Conservation (phyloP, 1,284 basidiomycete genomes). For the Xanthoconium separans region DNA sequence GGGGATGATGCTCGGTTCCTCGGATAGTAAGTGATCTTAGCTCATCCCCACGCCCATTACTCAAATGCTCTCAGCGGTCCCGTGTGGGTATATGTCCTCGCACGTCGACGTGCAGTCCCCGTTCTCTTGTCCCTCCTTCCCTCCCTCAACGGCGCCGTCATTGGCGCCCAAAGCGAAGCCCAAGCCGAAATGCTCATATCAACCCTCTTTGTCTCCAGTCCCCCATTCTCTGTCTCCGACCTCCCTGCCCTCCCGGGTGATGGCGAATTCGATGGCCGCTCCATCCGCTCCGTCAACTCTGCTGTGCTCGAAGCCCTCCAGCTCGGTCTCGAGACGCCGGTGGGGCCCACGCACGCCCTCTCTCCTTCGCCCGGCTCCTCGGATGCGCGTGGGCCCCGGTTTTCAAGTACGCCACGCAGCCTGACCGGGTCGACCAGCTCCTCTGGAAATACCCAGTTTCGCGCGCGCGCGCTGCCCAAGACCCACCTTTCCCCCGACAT, state of each 20-base stretch:
- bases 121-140: constrained; percentile 74
- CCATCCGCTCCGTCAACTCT: constrained; percentile 47
- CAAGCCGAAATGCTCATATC: constrained; percentile 74
- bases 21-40: constrained; percentile 58
- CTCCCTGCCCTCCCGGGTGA: constrained; percentile 49
- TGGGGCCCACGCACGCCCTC: constrained; percentile 42
- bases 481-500: constrained; percentile 65
- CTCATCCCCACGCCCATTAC: constrained; percentile 1
- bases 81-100: constrained; percentile 84
- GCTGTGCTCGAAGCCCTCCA: constrained; percentile 47
- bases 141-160: constrained; percentile 67
- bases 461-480: constrained; percentile 68
- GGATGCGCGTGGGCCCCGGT: constrained; percentile 22
- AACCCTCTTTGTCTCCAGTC: constrained; percentile 73
- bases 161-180: constrained; percentile 63
- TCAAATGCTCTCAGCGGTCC: constrained; percentile 53
- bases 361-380: constrained; percentile 42
- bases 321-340: constrained; percentile 39
- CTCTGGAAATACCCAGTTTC: constrained; percentile 56
- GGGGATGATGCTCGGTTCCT: constrained; percentile 71
- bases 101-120: constrained; percentile 72
- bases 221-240: constrained; percentile 67
- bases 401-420: constrained; percentile 19
- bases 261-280: constrained; percentile 36
- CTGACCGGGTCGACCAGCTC: constrained; percentile 22